A percentile compares a stretch with the other conserved stretches of the same genome.
These are phyloP conservation scores for Saprolegnia parasitica DNA, from an alignment of 352 stramenopile genomes.

Conservation along the genomic window DNA sequence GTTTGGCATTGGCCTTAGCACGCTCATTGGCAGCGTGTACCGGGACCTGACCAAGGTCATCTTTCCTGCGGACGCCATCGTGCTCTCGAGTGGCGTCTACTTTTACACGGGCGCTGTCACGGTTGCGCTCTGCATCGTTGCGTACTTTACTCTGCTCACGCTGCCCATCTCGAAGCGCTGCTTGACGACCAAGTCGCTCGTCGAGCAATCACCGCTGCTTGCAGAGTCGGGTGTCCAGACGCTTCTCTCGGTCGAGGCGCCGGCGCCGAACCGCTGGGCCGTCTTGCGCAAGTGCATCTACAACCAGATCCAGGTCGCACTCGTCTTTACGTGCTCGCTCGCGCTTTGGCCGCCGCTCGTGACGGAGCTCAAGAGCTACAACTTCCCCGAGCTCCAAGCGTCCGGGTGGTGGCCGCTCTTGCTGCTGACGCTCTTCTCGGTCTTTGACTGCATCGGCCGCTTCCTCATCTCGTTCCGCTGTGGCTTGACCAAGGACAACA, in stretches of 20 bases:
- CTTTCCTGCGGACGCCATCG: constrained; percentile 53
- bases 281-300: constrained; percentile 64
- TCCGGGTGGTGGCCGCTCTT: constrained; percentile 81
- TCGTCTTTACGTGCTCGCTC: constrained; percentile 67
- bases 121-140: constrained; percentile 67
- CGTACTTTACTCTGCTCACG: constrained; percentile 61
- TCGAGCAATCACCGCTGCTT: constrained; percentile 34
- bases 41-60: constrained; percentile 76
- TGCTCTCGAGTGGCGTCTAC: constrained; percentile 73
- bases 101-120: constrained; percentile 78
- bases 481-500: constrained; percentile 50
- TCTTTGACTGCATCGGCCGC: constrained; percentile 63
- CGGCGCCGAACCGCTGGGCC: constrained; percentile 49
- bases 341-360: constrained; percentile 73
- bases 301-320: constrained; percentile 60
- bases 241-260: not conserved
- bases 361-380: constrained; percentile 79
- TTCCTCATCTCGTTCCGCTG: constrained; percentile 68
- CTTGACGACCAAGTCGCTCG: constrained; percentile 49
- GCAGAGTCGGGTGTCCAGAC: constrained; percentile 17
- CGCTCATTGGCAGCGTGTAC: constrained; percentile 77
- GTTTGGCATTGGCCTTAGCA: constrained; percentile 72
- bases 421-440: constrained; percentile 68
- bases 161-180: constrained; percentile 57
- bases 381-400: constrained; percentile 59